A percentile compares a stretch with the other conserved stretches of the same genome.
These are phyloP conservation scores for Talaromyces sp. DNA, from an alignment of 2,329 filamentous ascomycete genomes.

Conservation along the genomic window DNA sequence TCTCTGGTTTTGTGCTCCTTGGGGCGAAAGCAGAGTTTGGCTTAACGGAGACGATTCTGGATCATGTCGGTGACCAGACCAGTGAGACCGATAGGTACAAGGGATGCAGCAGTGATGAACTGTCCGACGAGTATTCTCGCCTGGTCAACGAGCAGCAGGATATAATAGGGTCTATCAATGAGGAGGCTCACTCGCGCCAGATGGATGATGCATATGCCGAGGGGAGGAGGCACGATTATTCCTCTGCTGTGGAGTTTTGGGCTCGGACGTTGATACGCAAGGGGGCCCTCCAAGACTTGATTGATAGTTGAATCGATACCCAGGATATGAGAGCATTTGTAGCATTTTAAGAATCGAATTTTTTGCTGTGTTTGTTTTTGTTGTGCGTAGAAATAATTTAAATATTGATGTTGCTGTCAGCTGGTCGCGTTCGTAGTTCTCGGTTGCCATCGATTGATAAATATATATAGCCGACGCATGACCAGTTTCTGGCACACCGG, in stretches of 20 bases:
- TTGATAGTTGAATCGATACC: slow-evolving; percentile 1
- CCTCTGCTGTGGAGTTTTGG: slow-evolving; percentile 64
- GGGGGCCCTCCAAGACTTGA: slow-evolving; percentile 47
- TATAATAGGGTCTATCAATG: slow-evolving; percentile 32
- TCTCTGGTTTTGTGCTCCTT: slow-evolving; percentile 15
- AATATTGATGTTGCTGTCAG: no score
- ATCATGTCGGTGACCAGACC: slow-evolving; percentile 10
- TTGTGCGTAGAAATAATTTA: no score
- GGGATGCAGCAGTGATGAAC: slow-evolving; percentile 19
- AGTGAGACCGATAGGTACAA: slow-evolving; percentile 15
- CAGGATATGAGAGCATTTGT: not conserved
- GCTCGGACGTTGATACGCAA: slow-evolving; percentile 64
- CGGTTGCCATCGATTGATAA: no score
- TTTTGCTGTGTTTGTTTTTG: no score
- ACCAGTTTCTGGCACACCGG: no score
- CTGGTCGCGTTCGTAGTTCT: no score
- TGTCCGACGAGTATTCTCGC: slow-evolving; percentile 25
- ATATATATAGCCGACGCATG: no score
- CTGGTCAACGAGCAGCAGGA: slow-evolving; percentile 26
- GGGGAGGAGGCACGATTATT: slow-evolving; percentile 57
- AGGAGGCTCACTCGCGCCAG: slow-evolving; percentile 34
- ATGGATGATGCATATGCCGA: slow-evolving; percentile 38
- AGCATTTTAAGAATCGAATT: no score
- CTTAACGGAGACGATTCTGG: slow-evolving; percentile 29
- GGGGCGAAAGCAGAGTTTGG: slow-evolving; percentile 33